Conservation (phyloP, 495 filamentous ascomycete species). For the Cercophora scortea region DNA sequence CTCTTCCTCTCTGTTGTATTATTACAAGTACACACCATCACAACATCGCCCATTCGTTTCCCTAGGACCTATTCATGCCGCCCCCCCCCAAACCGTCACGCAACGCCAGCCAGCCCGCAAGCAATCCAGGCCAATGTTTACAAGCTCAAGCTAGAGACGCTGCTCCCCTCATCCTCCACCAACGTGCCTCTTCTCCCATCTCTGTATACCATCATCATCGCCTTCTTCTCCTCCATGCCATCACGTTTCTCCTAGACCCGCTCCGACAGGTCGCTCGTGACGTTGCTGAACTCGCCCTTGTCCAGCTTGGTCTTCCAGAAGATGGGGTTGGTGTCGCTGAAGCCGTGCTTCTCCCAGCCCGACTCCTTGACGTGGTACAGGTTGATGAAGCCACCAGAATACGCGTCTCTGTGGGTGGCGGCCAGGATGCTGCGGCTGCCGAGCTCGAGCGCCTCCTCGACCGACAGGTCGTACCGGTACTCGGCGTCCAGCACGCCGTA, state of each 20-base stretch:
- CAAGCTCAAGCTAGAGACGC: conserved; percentile 4
- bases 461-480: conserved; percentile 80
- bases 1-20: conserved; percentile 1
- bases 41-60: neutral
- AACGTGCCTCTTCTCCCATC: neutral
- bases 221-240: conserved; percentile 3
- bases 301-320: conserved; percentile 99
- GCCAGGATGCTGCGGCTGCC: conserved; percentile 87
- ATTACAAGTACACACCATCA: conserved; percentile 21
- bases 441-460: conserved; percentile 82
- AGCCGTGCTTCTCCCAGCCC: conserved; percentile 97
- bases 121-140: conserved; percentile 13
- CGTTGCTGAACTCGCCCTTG: conserved; percentile 97
- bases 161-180: neutral
- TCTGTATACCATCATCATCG: neutral
- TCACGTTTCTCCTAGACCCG: conserved; percentile 1
- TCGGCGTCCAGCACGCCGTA: conserved; percentile 96
- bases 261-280: conserved; percentile 66
- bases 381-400: conserved; percentile 97
- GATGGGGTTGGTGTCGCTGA: conserved; percentile 88
- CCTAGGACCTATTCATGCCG: neutral
- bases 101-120: conserved; percentile 4
- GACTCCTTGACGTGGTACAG: conserved; percentile 97
- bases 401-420: conserved; percentile 96
- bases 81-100: no score